A percentile compares a stretch with the other conserved stretches of the same genome.
Conservation (phyloP, 2,329 filamentous ascomycete species). For the Sarocladium kiliense region DNA sequence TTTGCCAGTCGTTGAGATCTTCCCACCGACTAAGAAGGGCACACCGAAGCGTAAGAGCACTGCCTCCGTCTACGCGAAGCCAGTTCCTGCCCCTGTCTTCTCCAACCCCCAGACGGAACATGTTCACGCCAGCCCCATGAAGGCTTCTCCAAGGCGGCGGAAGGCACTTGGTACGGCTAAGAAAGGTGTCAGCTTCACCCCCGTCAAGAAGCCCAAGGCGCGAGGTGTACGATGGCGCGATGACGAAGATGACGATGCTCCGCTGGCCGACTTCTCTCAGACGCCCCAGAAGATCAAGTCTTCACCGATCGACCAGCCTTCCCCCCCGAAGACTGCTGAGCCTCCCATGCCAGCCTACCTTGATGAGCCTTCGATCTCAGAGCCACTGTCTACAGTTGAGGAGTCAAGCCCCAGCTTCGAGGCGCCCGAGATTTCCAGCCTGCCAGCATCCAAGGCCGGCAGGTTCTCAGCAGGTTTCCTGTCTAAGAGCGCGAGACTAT, state of each 20-base stretch:
- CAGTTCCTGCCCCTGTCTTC: slow-evolving; percentile 40
- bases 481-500: slow-evolving; percentile 44
- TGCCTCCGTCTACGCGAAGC: slow-evolving; percentile 32
- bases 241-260: slow-evolving; percentile 76
- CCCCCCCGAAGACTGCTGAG: slow-evolving; percentile 27
- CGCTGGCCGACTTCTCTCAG: slow-evolving; percentile 84
- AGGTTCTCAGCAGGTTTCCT: slow-evolving; percentile 89
- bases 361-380: slow-evolving; percentile 10
- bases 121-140: slow-evolving; percentile 49
- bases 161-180: slow-evolving; percentile 53
- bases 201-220: slow-evolving; percentile 65
- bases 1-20: slow-evolving; percentile 55
- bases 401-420: slow-evolving; percentile 55
- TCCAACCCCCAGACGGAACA: slow-evolving; percentile 24
- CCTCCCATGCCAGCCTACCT: slow-evolving; percentile 17
- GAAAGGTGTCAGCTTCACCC: slow-evolving; percentile 77
- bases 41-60: slow-evolving; percentile 72
- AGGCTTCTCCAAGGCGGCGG: slow-evolving; percentile 74
- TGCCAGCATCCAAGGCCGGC: slow-evolving; percentile 38
- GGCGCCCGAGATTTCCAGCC: slow-evolving; percentile 35
- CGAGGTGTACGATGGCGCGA: slow-evolving; percentile 89
- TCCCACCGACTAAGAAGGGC: slow-evolving; percentile 65
- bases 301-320: slow-evolving; percentile 43
- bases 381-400: slow-evolving; percentile 22
- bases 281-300: slow-evolving; percentile 68